Evolutionary conservation across 345 rosid genomes (phyloP).

Genomic region (Adansonia digitata): DNA sequence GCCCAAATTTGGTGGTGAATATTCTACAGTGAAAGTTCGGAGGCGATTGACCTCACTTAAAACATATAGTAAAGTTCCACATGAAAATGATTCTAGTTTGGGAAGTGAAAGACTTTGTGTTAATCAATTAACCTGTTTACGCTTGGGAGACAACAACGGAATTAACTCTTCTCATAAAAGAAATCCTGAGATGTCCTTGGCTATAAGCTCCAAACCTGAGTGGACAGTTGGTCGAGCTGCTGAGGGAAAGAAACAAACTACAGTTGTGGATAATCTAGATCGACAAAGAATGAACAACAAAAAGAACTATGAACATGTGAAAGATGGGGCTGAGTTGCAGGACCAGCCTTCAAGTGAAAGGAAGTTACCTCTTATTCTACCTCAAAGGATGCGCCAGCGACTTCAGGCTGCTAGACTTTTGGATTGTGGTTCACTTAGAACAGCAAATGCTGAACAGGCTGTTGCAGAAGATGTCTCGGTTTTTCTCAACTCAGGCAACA

Average conservation of each 20-base stretch:
- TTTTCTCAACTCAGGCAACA: slow-evolving; percentile 16
- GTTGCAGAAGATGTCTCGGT: slow-evolving; percentile 21
- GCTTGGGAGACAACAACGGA: slow-evolving; percentile 13
- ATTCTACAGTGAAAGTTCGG: slow-evolving; percentile 22
- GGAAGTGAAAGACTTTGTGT: slow-evolving; percentile 12
- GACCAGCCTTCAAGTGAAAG: slow-evolving; percentile 21
- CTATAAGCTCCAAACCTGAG: slow-evolving; percentile 13
- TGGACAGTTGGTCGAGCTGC: slow-evolving; percentile 9
- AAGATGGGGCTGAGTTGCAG: slow-evolving; percentile 21
- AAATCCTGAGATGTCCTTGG: slow-evolving; percentile 13
- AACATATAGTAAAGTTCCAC: slow-evolving; percentile 32
- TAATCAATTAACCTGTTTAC: slow-evolving; percentile 16
- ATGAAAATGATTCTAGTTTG: slow-evolving; percentile 17
- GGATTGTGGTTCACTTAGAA: slow-evolving; percentile 13
- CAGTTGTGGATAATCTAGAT: slow-evolving; percentile 9
- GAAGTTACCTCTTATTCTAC: slow-evolving; percentile 27
- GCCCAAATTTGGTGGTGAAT: slow-evolving; percentile 12
- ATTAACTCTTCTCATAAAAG: slow-evolving; percentile 5
- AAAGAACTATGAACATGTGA: slow-evolving; percentile 14
- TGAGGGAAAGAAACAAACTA: slow-evolving; percentile 14
- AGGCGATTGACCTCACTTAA: slow-evolving; percentile 36
- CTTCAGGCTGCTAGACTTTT: slow-evolving; percentile 27
- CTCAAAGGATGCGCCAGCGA: slow-evolving; percentile 19
- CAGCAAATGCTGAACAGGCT: slow-evolving; percentile 15
- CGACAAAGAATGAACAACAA: not conserved